A percentile compares a stretch with the other conserved stretches of the same genome.
Evolutionary conservation across 108 stramenopile species (phyloP).

Genomic region (Cyclotella sp.): DNA sequence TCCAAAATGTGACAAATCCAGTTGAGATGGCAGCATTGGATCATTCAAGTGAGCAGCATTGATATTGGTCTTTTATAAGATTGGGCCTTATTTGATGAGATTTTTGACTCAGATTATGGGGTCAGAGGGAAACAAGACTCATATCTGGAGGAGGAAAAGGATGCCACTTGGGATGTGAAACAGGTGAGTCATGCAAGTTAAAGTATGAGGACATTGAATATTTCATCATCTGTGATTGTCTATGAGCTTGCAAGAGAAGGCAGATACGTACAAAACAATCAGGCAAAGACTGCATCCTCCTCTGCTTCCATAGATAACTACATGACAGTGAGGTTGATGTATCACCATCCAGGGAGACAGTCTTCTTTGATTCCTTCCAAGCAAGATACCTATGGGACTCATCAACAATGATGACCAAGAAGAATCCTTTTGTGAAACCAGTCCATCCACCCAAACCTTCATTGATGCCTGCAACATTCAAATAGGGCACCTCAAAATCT

Average conservation of each 20-base stretch:
- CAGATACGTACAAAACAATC: not conserved
- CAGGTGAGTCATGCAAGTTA: constrained; percentile 4
- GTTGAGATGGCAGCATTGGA: not conserved
- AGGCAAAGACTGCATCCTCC: not conserved
- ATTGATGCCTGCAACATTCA: too few species aligned
- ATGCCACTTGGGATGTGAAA: constrained; percentile 16
- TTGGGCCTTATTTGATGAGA: constrained; percentile 14
- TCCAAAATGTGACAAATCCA: constrained; percentile 12
- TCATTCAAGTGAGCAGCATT: not conserved
- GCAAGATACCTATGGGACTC: not conserved
- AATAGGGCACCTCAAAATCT: not conserved
- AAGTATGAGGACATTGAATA: not conserved
- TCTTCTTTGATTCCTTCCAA: not conserved
- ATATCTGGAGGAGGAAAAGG: constrained; percentile 3
- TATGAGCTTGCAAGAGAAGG: constrained; percentile 23
- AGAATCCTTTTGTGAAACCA: not conserved
- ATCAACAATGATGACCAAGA: not conserved
- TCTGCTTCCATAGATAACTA: not conserved
- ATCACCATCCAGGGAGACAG: not conserved
- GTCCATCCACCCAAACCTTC: too few species aligned
- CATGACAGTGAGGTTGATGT: not conserved
- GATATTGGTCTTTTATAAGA: constrained; percentile 5
- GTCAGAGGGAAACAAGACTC: constrained; percentile 5
- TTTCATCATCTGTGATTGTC: not conserved
- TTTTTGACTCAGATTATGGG: constrained; percentile 22